phyloP scores from a whole-genome alignment of 108 stramenopile genomes.

The Pseudonitzschia pungens region DNA sequence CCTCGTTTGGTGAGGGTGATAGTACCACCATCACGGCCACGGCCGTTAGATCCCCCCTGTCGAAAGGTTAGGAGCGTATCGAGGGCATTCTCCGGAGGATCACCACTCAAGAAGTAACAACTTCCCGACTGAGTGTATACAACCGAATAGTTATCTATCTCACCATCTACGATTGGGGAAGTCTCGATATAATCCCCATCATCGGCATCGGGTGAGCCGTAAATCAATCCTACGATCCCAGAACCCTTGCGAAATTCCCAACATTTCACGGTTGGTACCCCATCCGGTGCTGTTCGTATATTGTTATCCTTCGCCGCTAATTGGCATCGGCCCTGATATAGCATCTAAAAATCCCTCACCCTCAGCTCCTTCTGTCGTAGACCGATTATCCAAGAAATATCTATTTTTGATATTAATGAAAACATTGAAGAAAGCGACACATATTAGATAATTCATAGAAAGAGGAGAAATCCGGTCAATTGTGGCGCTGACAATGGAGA shows the following conservation, averaged over 20 bases:
- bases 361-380: neutral
- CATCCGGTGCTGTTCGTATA: conserved; percentile 43
- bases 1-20: conserved; percentile 33
- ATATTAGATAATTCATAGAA: neutral
- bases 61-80: conserved; percentile 9
- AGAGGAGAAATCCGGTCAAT: neutral
- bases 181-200: conserved; percentile 72
- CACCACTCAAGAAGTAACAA: conserved; percentile 48
- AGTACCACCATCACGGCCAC: conserved; percentile 17
- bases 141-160: conserved; percentile 47
- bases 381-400: conserved; percentile 29
- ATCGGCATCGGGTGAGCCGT: conserved; percentile 62
- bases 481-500: neutral
- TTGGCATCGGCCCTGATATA: neutral
- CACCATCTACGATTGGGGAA: conserved; percentile 54
- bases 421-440: neutral
- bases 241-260: conserved; percentile 60
- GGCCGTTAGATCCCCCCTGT: neutral
- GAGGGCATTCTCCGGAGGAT: conserved; percentile 24
- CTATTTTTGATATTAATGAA: conserved; percentile 1
- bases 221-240: conserved; percentile 59
- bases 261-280: conserved; percentile 59
- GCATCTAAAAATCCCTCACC: neutral
- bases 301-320: neutral
- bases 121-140: conserved; percentile 67